Percentiles rank a stretch among this genome's conserved stretches.
phyloP scores from a whole-genome alignment of 768 basidiomycete species.

The Leccinum variicolor region DNA sequence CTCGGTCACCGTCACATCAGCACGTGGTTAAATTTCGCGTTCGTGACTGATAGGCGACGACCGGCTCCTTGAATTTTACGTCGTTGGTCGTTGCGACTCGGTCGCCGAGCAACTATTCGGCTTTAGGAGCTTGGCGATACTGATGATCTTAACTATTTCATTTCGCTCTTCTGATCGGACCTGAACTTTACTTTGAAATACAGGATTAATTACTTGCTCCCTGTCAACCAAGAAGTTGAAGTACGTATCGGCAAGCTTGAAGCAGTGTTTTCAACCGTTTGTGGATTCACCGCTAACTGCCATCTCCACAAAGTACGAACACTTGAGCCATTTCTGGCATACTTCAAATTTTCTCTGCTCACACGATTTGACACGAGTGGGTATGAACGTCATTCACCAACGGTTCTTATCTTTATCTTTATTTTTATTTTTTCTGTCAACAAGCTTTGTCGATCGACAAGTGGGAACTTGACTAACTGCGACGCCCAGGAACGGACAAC shows the following conservation, averaged over 20 bases:
- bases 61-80: background rate
- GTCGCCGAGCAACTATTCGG: background rate
- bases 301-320: background rate
- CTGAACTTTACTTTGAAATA: constrained; percentile 3
- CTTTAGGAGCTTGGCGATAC: background rate
- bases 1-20: constrained; percentile 10
- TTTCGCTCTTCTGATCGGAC: constrained; percentile 1
- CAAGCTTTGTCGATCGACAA: background rate
- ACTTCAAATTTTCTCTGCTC: background rate
- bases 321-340: background rate
- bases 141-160: background rate
- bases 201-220: background rate
- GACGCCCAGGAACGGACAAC: constrained; percentile 1
- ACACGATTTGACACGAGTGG: constrained; percentile 1
- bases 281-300: background rate
- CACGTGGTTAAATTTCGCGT: background rate
- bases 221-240: background rate
- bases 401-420: background rate
- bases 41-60: background rate
- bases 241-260: background rate
- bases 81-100: background rate
- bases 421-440: background rate
- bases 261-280: constrained; percentile 2
- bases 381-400: background rate
- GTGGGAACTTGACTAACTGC: background rate